Conservation (phyloP, 768 basidiomycete species). For the Collybia mongolica region DNA sequence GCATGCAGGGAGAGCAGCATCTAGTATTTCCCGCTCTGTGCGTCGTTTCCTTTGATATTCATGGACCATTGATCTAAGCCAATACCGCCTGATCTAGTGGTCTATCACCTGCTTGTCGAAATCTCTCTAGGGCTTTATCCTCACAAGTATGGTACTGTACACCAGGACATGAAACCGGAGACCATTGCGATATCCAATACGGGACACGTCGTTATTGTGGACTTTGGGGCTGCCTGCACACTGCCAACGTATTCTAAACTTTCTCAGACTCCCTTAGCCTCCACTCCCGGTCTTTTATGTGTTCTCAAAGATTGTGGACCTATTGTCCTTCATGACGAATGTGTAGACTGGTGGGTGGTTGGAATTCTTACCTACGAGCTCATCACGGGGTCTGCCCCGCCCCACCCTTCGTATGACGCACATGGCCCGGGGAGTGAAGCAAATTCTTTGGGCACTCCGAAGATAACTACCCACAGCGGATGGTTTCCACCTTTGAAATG, state of each 20-base stretch:
- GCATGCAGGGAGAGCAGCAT: conserved; percentile 1
- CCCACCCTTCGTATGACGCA: neutral
- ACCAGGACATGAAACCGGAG: conserved; percentile 67
- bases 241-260: conserved; percentile 13
- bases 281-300: neutral
- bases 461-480: neutral
- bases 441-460: conserved; percentile 22
- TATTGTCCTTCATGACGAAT: conserved; percentile 25
- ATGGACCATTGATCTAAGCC: conserved; percentile 3
- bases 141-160: conserved; percentile 62
- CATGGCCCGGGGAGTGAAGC: neutral
- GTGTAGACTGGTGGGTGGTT: conserved; percentile 36
- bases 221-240: conserved; percentile 55
- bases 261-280: neutral
- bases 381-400: conserved; percentile 25
- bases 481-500: conserved; percentile 12
- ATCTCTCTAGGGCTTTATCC: conserved; percentile 35
- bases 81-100: conserved; percentile 6
- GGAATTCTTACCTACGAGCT: conserved; percentile 31
- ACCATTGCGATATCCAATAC: conserved; percentile 56
- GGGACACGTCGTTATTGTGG: conserved; percentile 55
- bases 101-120: conserved; percentile 27
- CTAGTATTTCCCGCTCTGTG: conserved; percentile 6
- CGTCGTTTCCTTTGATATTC: conserved; percentile 12
- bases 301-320: conserved; percentile 4